A percentile compares a stretch with the other conserved stretches of the same genome.
Evolutionary conservation across 108 stramenopile species (phyloP).

Genomic region (Mayamaea pseudoterrestris): DNA sequence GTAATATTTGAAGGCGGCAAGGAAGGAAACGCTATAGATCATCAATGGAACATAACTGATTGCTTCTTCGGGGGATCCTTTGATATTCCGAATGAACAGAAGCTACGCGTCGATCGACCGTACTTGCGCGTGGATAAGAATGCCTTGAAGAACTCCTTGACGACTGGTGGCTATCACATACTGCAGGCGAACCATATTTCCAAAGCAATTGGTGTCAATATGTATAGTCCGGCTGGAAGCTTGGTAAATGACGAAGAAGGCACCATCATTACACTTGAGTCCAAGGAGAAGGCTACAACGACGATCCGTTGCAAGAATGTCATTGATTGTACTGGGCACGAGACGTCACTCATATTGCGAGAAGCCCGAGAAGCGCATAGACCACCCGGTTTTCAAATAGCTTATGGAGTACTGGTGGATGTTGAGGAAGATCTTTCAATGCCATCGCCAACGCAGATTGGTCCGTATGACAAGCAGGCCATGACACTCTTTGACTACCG

Average conservation of each 20-base stretch:
- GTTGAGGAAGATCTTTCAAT: conserved; percentile 51
- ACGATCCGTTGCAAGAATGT: conserved; percentile 69
- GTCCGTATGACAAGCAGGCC: conserved; percentile 87
- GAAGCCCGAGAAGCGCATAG: conserved; percentile 36
- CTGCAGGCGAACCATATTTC: conserved; percentile 56
- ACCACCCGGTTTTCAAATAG: conserved; percentile 89
- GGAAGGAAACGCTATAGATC: conserved; percentile 34
- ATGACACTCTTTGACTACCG: conserved; percentile 97
- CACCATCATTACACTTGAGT: conserved; percentile 38
- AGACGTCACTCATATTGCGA: conserved; percentile 70
- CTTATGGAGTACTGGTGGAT: conserved; percentile 78
- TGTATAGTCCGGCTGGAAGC: conserved; percentile 57
- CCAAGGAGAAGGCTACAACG: conserved; percentile 21
- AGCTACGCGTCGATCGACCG: conserved; percentile 61
- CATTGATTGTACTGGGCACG: conserved; percentile 87
- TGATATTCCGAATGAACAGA: conserved; percentile 57
- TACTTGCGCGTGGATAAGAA: conserved; percentile 76
- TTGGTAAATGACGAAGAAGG: conserved; percentile 55
- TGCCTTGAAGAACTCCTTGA: conserved; percentile 43
- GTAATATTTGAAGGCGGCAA: conserved; percentile 26
- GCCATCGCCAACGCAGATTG: conserved; percentile 32
- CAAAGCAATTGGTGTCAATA: conserved; percentile 53
- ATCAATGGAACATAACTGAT: conserved; percentile 78
- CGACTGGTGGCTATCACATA: conserved; percentile 31
- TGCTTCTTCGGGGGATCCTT: conserved; percentile 90